These are phyloP conservation scores for Lindgomyces ingoldianus DNA, from an alignment of 495 filamentous ascomycete species.

Conservation along the genomic window DNA sequence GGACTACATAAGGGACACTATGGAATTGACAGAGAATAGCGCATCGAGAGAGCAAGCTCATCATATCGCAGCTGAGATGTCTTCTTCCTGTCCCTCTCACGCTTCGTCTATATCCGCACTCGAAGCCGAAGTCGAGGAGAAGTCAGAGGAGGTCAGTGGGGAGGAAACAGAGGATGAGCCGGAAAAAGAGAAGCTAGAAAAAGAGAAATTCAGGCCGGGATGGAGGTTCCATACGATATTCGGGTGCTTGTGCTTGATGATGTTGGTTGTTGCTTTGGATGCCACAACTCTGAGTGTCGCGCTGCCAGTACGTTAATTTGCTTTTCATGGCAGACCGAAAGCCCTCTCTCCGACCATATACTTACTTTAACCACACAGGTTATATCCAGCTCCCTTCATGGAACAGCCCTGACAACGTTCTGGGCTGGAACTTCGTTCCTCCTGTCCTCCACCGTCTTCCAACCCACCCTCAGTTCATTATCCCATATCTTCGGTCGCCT, in stretches of 20 bases:
- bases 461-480: conserved; percentile 42
- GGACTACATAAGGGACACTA: too few relatives aligned
- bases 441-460: conserved; percentile 47
- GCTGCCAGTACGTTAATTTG: not conserved
- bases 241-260: not conserved
- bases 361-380: too few relatives aligned
- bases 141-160: too few relatives aligned
- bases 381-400: conserved; percentile 51
- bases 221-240: not conserved
- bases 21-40: too few relatives aligned
- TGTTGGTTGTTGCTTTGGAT: not conserved
- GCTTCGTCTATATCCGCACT: too few relatives aligned
- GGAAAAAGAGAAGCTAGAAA: not conserved
- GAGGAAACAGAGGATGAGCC: too few relatives aligned
- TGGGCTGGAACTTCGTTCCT: conserved; percentile 59
- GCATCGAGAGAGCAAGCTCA: too few relatives aligned
- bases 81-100: too few relatives aligned
- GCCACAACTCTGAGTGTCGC: conserved; percentile 1
- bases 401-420: conserved; percentile 58
- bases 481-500: conserved; percentile 52
- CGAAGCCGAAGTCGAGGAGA: too few relatives aligned
- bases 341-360: too few relatives aligned
- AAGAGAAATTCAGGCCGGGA: not conserved
- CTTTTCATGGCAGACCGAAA: too few relatives aligned
- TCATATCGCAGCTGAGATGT: too few relatives aligned